A percentile compares a stretch with the other conserved stretches of the same genome.
Conservation (phyloP, 768 basidiomycete genomes). For the Favolaschia claudopus region DNA sequence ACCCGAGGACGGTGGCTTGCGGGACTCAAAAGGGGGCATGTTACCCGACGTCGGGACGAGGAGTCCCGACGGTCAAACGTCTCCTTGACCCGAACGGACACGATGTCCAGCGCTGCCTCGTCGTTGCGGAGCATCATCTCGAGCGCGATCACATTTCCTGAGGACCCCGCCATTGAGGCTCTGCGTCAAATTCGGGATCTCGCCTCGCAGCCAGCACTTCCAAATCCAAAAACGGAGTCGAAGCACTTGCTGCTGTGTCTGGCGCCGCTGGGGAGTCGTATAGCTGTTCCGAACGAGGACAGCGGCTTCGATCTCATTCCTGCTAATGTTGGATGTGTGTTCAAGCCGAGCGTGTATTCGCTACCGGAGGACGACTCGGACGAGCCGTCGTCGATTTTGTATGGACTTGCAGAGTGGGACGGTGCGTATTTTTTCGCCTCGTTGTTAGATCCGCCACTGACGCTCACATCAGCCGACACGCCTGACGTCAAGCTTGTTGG, state of each 20-base stretch:
- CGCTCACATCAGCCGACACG: constrained; percentile 23
- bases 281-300: constrained; percentile 43
- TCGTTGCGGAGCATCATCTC: not conserved
- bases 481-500: constrained; percentile 54
- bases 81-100: constrained; percentile 23
- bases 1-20: constrained; percentile 54
- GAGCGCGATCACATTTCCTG: constrained; percentile 6
- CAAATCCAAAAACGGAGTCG: constrained; percentile 32
- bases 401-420: constrained; percentile 60
- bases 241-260: constrained; percentile 64
- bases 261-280: constrained; percentile 44
- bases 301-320: constrained; percentile 49
- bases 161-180: constrained; percentile 22
- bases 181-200: constrained; percentile 35
- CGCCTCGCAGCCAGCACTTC: constrained; percentile 33
- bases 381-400: constrained; percentile 46
- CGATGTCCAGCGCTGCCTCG: not conserved
- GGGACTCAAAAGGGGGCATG: constrained; percentile 50
- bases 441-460: not conserved
- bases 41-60: constrained; percentile 34
- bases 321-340: constrained; percentile 51
- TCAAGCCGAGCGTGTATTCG: constrained; percentile 48
- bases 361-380: constrained; percentile 42
- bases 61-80: constrained; percentile 27
- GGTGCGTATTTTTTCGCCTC: constrained; percentile 41